Evolutionary conservation across 495 filamentous ascomycete species (phyloP), one percentile per base, ranked within the genome.

Genomic region (Lasiosphaeris hirsuta): DNA sequence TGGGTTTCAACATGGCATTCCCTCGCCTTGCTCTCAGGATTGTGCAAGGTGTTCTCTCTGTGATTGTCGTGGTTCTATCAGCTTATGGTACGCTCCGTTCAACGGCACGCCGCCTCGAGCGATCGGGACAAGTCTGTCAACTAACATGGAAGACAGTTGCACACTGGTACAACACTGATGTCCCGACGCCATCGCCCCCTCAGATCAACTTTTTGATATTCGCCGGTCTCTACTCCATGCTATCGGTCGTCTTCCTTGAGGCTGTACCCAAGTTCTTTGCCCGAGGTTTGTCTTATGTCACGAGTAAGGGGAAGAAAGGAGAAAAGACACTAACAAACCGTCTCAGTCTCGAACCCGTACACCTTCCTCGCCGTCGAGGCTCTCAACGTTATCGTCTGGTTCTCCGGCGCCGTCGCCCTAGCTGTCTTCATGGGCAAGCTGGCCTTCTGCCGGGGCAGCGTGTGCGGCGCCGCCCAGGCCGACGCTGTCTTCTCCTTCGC

Each of bases 311-410:
- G 18, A 33, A 43, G 9, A 15, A n/a, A 6, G 6, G n/a, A 34
- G 14, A 46, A 33, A 14, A 13, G 19, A 9, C 14, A 56, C 51
- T 61, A 54, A 60, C 35, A 36, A 35, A 71, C 78, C 49, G 72
- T 69, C 1, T 68, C 69, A 66, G 69, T 81, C 35, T 72, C 79
- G 11, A 80, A 86, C 70, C 81, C 78, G 23, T 82, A 80, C 58
- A 76, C 72, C n/a, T 74, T 86, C 38, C 71, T 89, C 6, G 79
- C 71, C 18, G 61, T 89, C 49, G 89, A 92, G 65, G 63, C 72
- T 39, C 50, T 84, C 42, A 92, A 90, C 51, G 81, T 83, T 70
- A 71, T 92, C 51, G 90, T 94, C 77, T 93, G 88, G 88, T 88
- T 96, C 72, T 78, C 84, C 0, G 89, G 88, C 36, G 92, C 88